Evolutionary conservation across 2,329 filamentous ascomycete genomes (phyloP), one percentile per base, ranked within the genome.

Genomic region (Cladosporium sp.): DNA sequence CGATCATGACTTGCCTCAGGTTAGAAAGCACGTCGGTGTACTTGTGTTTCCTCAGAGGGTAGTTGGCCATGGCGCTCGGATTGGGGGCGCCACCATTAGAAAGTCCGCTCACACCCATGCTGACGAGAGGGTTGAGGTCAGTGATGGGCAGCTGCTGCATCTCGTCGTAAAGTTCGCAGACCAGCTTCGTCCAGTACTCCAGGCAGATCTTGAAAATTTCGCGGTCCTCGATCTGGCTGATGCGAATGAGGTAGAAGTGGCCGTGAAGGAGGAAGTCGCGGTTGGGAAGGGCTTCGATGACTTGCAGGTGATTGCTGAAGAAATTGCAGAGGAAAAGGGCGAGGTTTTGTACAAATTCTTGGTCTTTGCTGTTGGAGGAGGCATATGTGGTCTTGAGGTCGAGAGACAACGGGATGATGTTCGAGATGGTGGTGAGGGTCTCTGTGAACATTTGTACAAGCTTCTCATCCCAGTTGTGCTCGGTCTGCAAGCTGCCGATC

Each of bases 201-300:
- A 98, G 77, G 67, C 88, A 95, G 64, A 98, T 98, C 78, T 98
- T 98, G 82, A 98, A 98, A 57, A 98, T 95, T 69, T 98, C 93
- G 49, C 93, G 85, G 65, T 98, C 94, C 59, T 98, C 93, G 59
- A 98, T 98, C 72, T 98, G 91, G 41, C 91, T 96, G 69, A 98
- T 96, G 55, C 92, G 85, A 64, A 98, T 96, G 12, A 98, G 83
- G 70, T 98, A 98, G 71, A 95, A 97, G 71, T 98, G 93, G 15
- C 89, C 92, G 65, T 98, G 93, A 1, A 89, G 88, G 38, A 98
- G 84, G 69, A 88, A 98, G 63, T 98, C 93, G 59, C 85, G 82
- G 71, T 97, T 97, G 20, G 93, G 92, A 19, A 98, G 79, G 62
- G 93, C 95, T 72, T 98, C 93, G 59, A 98, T 92, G 50, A 97